Base-by-base conservation (phyloP, 345 rosid species). In the Brassica nigra region DNA sequence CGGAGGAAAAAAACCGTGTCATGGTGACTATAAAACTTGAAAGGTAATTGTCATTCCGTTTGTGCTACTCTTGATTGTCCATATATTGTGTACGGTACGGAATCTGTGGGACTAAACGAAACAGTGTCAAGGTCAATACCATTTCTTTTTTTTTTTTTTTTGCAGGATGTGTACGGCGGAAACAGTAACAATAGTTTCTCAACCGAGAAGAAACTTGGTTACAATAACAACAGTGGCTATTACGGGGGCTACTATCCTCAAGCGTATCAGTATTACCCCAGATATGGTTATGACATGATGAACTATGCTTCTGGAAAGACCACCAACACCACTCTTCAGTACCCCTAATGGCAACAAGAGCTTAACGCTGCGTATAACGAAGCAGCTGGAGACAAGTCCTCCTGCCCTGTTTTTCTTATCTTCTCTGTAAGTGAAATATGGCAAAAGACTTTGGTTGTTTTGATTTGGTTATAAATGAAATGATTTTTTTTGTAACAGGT, bases 261-360 rank as follows among this genome's bases (percentile, higher is more conserved):
- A 12, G 81, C 83, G 34, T 87, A 72, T 77, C 85, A 84, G 75
- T 89, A 86, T n/a, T n/a, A n/a, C 71, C 86, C 88, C 2, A 86
- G 86, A 42, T 86, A 80, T 71, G 80, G 85, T 71, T 88, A 78
- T 70, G 87, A 77, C 23, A 88, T 80, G 57, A 83, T n/a, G n/a
- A n/a, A 65, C 75, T 89, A 80, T 37, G 70, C 84, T 12, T 80
- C 96, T 4, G 83, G 89, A 29, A 87, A 86, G 83, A 86, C 78
- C n/a, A n/a, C n/a, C 77, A 87, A 76, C 77, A 87, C 71, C 62
- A 20, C 29, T 80, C 84, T 81, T 93, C 67, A 92, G 95, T 81
- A 92, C 92, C 4, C 86, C 88, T 0, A 92, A 84, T 9, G 95
- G 95, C 29, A 92, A 92, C 62, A 92, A 87, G 82, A 89, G 82